These are phyloP conservation scores for Aspergillus latus DNA, from an alignment of 2,329 filamentous ascomycete genomes.

Conservation along the genomic window DNA sequence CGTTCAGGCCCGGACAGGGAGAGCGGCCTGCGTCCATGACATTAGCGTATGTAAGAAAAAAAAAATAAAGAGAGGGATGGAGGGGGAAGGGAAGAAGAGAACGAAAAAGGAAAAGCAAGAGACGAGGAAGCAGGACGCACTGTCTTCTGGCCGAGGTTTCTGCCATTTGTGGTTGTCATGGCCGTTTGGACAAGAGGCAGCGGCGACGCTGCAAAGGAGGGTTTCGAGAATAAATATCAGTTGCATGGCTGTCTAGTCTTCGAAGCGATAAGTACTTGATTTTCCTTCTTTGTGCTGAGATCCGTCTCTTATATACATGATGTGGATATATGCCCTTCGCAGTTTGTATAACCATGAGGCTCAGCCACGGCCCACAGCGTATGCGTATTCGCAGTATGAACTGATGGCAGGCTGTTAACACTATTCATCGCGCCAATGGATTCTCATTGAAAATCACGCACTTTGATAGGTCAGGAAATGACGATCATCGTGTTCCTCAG, in stretches of 20 bases:
- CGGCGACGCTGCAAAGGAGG: background rate
- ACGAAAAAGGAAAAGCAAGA: background rate
- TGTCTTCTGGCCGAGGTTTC: background rate
- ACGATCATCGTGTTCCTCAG: background rate
- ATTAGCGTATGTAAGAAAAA: background rate
- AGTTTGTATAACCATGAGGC: background rate
- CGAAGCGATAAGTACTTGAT: background rate
- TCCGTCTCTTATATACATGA: background rate
- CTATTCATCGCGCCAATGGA: background rate
- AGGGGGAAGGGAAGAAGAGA: no score
- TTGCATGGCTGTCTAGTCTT: background rate
- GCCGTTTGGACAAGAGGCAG: background rate
- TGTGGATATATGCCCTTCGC: background rate
- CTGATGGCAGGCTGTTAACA: background rate
- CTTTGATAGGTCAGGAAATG: background rate
- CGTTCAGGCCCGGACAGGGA: conserved; percentile 10
- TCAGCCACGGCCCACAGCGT: background rate
- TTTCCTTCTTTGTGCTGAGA: background rate
- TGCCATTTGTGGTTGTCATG: conserved; percentile 1
- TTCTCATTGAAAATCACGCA: background rate
- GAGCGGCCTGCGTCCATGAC: conserved; percentile 1
- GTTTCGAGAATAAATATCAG: background rate
- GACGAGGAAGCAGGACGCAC: background rate
- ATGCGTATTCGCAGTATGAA: background rate
- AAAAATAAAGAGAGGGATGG: no score